phyloP scores from a whole-genome alignment of 495 filamentous ascomycete species.

The Patellaria atrata region DNA sequence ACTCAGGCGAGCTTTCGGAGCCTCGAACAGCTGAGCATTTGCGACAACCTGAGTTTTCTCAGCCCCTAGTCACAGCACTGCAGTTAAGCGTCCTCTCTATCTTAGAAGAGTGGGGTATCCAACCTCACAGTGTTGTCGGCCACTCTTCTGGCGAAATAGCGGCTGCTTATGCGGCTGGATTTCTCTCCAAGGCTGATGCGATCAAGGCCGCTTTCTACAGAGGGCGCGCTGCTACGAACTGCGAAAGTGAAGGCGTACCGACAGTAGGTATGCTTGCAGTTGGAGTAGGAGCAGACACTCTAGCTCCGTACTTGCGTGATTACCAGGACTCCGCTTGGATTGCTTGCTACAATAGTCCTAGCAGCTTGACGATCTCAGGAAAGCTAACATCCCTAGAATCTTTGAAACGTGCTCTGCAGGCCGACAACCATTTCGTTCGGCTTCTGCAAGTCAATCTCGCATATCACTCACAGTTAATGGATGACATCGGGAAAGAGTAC shows the following conservation, averaged over 20 bases:
- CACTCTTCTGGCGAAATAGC: slow-evolving; percentile 16
- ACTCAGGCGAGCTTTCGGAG: slow-evolving; percentile 1
- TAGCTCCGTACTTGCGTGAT: background rate
- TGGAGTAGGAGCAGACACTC: slow-evolving; percentile 2
- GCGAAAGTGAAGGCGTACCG: background rate
- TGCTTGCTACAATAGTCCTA: slow-evolving; percentile 6
- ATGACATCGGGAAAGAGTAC: too few species aligned
- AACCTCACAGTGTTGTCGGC: slow-evolving; percentile 6
- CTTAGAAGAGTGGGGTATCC: slow-evolving; percentile 7
- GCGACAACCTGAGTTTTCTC: slow-evolving; percentile 1
- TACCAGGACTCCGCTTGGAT: slow-evolving; percentile 4
- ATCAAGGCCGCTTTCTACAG: slow-evolving; percentile 30
- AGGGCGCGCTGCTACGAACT: slow-evolving; percentile 9
- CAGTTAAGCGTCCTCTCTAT: slow-evolving; percentile 19
- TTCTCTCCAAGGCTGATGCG: slow-evolving; percentile 26
- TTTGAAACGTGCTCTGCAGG: too few species aligned
- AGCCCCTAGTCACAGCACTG: slow-evolving; percentile 18
- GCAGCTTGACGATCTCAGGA: slow-evolving; percentile 13
- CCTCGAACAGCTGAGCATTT: background rate
- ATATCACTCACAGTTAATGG: slow-evolving; percentile 15
- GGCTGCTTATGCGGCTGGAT: slow-evolving; percentile 11
- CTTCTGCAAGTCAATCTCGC: slow-evolving; percentile 12
- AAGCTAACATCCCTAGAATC: slow-evolving; percentile 4
- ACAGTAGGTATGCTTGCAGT: slow-evolving; percentile 11
- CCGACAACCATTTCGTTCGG: slow-evolving; percentile 10